Evolutionary conservation across 805 yeast genomes (phyloP).

Genomic region (Saccharomyces eubayanus): DNA sequence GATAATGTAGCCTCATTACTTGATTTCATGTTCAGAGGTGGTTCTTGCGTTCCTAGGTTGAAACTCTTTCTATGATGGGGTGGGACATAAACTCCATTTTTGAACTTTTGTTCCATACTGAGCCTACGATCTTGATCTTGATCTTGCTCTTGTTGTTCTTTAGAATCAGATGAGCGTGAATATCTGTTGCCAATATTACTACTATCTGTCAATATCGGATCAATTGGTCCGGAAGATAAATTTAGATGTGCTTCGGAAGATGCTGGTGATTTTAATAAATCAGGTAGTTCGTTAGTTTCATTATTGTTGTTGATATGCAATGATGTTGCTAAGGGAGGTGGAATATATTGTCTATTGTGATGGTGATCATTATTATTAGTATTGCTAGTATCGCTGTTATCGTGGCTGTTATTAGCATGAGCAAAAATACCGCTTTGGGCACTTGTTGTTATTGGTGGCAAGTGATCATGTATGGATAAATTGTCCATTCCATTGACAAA

Average conservation of each 20-base stretch:
- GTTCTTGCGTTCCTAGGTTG: slow-evolving; percentile 2
- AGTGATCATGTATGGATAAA: slow-evolving; percentile 11
- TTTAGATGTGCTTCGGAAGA: slow-evolving; percentile 1
- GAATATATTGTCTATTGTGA: background rate
- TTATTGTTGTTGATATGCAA: background rate
- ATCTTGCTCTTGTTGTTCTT: background rate
- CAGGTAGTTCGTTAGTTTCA: slow-evolving; percentile 20
- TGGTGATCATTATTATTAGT: slow-evolving; percentile 12
- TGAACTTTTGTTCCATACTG: slow-evolving; percentile 10
- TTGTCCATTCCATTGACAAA: slow-evolving; percentile 23
- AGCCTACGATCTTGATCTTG: slow-evolving; percentile 2
- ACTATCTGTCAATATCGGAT: background rate
- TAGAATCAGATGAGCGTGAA: background rate
- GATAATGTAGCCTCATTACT: slow-evolving; percentile 21
- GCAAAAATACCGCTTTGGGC: slow-evolving; percentile 1
- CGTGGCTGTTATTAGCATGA: slow-evolving; percentile 1
- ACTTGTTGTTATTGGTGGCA: background rate
- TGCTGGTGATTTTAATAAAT: slow-evolving; percentile 26
- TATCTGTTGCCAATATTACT: background rate
- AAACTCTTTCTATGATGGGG: slow-evolving; percentile 44
- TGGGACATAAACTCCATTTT: slow-evolving; percentile 37
- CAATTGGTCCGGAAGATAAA: background rate
- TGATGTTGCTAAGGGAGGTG: background rate
- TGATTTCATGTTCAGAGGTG: slow-evolving; percentile 1
- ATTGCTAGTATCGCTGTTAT: slow-evolving; percentile 3